Evolutionary conservation across 768 basidiomycete species (phyloP).

Genomic region (Tephrocybe sp.): DNA sequence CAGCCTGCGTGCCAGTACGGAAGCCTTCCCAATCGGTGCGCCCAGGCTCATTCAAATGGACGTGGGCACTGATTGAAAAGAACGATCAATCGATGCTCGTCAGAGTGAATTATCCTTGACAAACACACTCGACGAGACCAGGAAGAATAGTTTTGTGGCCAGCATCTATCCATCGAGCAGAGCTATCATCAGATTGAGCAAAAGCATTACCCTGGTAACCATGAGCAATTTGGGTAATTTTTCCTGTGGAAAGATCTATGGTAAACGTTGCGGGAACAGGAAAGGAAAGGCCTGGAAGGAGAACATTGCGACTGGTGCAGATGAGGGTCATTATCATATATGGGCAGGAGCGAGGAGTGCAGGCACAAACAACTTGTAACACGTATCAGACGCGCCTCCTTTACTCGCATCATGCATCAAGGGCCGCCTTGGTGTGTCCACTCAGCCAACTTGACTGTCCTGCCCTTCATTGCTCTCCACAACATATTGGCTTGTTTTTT

Average conservation of each 20-base stretch:
- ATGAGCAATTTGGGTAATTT: conserved; percentile 49
- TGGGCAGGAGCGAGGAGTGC: background rate
- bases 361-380: conserved; percentile 5
- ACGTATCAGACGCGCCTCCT: background rate
- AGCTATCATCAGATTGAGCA: conserved; percentile 25
- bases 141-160: conserved; percentile 64
- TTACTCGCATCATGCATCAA: background rate
- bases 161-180: conserved; percentile 47
- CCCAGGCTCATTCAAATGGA: conserved; percentile 93
- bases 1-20: conserved; percentile 86
- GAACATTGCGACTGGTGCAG: conserved; percentile 52
- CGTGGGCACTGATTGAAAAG: conserved; percentile 61
- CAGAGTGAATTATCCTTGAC: conserved; percentile 7
- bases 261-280: conserved; percentile 67
- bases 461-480: background rate
- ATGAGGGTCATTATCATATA: conserved; percentile 21
- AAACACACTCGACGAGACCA: conserved; percentile 75
- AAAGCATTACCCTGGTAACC: conserved; percentile 28
- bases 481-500: background rate
- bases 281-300: conserved; percentile 47
- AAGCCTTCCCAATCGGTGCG: conserved; percentile 96
- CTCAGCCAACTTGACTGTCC: background rate
- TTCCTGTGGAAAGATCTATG: conserved; percentile 54
- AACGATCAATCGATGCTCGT: conserved; percentile 6
- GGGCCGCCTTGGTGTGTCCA: background rate